Evolutionary conservation across 2,329 filamentous ascomycete genomes (phyloP).

Genomic region (Aspergillus niger): DNA sequence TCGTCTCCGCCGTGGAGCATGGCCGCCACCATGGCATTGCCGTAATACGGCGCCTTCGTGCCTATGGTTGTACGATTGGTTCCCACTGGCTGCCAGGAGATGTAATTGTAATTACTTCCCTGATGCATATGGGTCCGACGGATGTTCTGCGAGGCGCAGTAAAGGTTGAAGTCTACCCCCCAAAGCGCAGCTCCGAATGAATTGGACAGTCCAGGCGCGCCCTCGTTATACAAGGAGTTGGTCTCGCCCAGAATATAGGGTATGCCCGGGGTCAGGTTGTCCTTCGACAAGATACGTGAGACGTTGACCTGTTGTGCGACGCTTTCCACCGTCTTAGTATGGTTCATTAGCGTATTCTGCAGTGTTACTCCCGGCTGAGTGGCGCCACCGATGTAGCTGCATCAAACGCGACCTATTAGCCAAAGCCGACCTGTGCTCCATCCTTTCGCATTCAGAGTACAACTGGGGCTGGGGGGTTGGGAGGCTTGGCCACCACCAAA

Average conservation of each 20-base stretch:
- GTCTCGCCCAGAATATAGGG: slow-evolving; percentile 63
- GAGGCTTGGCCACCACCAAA: background rate
- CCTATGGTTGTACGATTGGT: slow-evolving; percentile 55
- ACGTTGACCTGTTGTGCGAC: slow-evolving; percentile 38
- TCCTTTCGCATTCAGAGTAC: background rate
- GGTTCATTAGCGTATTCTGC: slow-evolving; percentile 65
- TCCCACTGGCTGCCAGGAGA: slow-evolving; percentile 61
- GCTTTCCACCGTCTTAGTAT: slow-evolving; percentile 51
- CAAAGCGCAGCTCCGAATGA: slow-evolving; percentile 67
- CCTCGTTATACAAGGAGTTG: slow-evolving; percentile 65
- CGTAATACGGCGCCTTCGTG: slow-evolving; percentile 67
- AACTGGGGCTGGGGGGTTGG: background rate
- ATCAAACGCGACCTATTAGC: slow-evolving; percentile 43
- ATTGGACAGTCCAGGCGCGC: slow-evolving; percentile 63
- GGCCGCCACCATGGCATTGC: slow-evolving; percentile 60
- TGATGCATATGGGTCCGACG: slow-evolving; percentile 64
- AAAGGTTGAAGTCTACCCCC: slow-evolving; percentile 64
- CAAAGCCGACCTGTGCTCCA: background rate
- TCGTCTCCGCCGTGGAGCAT: slow-evolving; percentile 51
- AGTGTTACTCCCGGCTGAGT: slow-evolving; percentile 63
- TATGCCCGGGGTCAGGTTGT: slow-evolving; percentile 35
- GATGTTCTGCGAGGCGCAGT: slow-evolving; percentile 58
- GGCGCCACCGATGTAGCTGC: slow-evolving; percentile 64
- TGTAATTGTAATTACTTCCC: slow-evolving; percentile 65
- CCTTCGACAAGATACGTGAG: slow-evolving; percentile 45